Base-by-base conservation (phyloP, 139 green algal species). In the Coccomyxa sp. region DNA sequence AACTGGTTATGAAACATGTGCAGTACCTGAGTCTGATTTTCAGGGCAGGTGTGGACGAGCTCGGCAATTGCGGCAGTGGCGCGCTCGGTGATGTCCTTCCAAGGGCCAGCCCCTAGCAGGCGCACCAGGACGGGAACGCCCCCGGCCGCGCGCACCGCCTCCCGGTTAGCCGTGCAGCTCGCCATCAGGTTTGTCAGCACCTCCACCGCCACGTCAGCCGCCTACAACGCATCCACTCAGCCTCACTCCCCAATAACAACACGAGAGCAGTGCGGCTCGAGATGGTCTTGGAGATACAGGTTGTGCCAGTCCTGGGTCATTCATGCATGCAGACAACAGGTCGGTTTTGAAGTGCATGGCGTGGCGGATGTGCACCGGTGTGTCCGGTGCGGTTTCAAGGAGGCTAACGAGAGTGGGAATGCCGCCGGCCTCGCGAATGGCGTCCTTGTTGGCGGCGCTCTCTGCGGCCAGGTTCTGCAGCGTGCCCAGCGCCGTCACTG, bases 71-170 rank as follows among this genome's bases (percentile, higher is more conserved):
- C n/a, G 14, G 27, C 25, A 16, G n/a, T 31, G 27, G n/a, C 25
- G 71, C 71, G 71, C 71, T 78, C 71, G 1, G 71, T 78, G 71
- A 78, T 78, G 71, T 78, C n/a, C 71, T 51, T 78, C 71, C 71
- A 78, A 1, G 71, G 71, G 1, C 71, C 71, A 4, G 71, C 21
- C 23, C 25, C n/a, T 9, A 78, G 71, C 1, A 78, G 71, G 27
- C n/a, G 14, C 14, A 78, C 71, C 71, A 78, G n/a, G 27, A 51
- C 27, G 14, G n/a, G 71, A 25, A 78, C 27, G 71, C 71, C 71
- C 14, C 71, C 71, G 17, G 71, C n/a, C n/a, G 21, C 23, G 71
- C 71, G 71, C 71, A 78, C 71, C 71, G 71, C 71, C 71, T 51
- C 71, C n/a, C n/a, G 25, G 25, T 78, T 78, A 31, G 25, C 23